Percentiles rank a stretch among this genome's conserved stretches.
Evolutionary conservation across 2,329 filamentous ascomycete species (phyloP).

Genomic region (Xylaria sp.): DNA sequence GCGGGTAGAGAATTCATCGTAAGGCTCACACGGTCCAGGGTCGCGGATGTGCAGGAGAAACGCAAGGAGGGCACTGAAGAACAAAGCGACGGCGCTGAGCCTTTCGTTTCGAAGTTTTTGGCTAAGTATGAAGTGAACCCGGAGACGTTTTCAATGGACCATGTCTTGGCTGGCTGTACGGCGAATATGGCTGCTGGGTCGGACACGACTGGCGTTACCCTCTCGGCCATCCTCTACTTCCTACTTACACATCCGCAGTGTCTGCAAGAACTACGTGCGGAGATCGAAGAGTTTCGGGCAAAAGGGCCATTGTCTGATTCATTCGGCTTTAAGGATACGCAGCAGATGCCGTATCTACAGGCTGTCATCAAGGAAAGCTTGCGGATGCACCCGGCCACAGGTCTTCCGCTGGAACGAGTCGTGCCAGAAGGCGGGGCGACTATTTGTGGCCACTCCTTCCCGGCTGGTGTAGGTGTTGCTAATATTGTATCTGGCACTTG

Average conservation of each 20-base stretch:
- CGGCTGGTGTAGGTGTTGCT: conserved; percentile 33
- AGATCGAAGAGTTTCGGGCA: conserved; percentile 50
- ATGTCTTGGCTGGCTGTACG: conserved; percentile 40
- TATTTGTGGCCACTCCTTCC: conserved; percentile 44
- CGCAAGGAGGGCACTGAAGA: neutral
- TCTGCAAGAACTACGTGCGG: conserved; percentile 51
- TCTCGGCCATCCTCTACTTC: conserved; percentile 49
- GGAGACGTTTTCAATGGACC: conserved; percentile 47
- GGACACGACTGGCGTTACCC: conserved; percentile 52
- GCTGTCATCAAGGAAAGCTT: conserved; percentile 61
- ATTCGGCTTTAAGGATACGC: conserved; percentile 45
- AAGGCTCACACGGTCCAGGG: conserved; percentile 41
- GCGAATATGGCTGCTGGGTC: conserved; percentile 51
- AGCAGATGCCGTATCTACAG: conserved; percentile 57
- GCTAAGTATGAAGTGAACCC: conserved; percentile 44
- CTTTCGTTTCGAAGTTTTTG: conserved; percentile 49
- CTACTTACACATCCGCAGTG: conserved; percentile 43
- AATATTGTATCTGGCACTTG: neutral
- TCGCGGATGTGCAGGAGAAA: conserved; percentile 32
- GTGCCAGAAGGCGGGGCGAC: conserved; percentile 54
- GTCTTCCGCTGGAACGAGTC: conserved; percentile 56
- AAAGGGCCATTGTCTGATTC: conserved; percentile 25
- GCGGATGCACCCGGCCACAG: conserved; percentile 58
- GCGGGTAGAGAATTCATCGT: conserved; percentile 45
- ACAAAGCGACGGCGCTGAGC: conserved; percentile 16